A percentile compares a stretch with the other conserved stretches of the same genome.
phyloP scores from a whole-genome alignment of 495 filamentous ascomycete genomes.

The Cairneyella variabilis region DNA sequence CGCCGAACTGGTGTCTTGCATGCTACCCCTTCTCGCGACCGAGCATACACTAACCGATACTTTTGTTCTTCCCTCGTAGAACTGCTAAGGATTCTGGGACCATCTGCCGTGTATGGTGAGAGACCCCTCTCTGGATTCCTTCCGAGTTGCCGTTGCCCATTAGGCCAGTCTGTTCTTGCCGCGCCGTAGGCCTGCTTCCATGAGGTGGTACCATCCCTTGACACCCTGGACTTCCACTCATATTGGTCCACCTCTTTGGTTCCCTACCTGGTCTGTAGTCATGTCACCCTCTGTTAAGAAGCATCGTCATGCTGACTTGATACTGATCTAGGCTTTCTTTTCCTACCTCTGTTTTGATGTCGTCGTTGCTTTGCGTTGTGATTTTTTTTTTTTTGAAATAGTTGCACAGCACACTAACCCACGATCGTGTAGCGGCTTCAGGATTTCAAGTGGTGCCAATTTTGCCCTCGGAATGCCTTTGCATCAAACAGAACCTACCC shows the following conservation, averaged over 20 bases:
- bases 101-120: not conserved
- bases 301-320: conserved; percentile 8
- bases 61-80: conserved; percentile 18
- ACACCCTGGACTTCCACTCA: not conserved
- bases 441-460: conserved; percentile 11
- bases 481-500: conserved; percentile 24
- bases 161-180: not conserved
- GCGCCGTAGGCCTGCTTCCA: not conserved
- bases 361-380: conserved; percentile 14
- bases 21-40: conserved; percentile 17
- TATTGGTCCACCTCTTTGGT: not conserved
- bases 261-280: conserved; percentile 19
- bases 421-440: conserved; percentile 23
- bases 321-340: conserved; percentile 8
- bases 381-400: conserved; percentile 15
- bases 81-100: conserved; percentile 3
- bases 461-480: conserved; percentile 21
- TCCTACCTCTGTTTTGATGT: conserved; percentile 7
- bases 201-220: too few species aligned
- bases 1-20: conserved; percentile 16
- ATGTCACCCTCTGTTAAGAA: not conserved
- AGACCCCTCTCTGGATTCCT: not conserved
- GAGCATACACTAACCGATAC: conserved; percentile 26
- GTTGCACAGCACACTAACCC: conserved; percentile 26
- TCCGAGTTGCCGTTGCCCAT: not conserved